These are phyloP conservation scores for Xylaria sp. DNA, from an alignment of 2,329 filamentous ascomycete genomes.

Conservation along the genomic window DNA sequence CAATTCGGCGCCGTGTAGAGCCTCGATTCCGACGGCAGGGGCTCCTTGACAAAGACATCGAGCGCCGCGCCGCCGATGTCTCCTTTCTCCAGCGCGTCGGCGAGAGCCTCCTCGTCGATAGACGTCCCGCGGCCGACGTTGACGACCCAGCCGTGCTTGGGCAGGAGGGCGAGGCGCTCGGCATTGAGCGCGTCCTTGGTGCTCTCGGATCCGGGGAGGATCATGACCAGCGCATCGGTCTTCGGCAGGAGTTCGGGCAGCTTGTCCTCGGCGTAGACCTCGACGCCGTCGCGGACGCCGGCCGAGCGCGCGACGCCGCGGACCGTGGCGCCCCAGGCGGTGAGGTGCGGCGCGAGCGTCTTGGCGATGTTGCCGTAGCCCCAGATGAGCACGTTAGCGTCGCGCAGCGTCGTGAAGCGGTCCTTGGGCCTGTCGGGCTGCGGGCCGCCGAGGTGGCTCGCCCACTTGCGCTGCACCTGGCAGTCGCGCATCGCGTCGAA, in stretches of 20 bases:
- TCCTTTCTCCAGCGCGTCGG: constrained; percentile 56
- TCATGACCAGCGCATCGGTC: constrained; percentile 76
- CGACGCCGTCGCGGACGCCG: constrained; percentile 68
- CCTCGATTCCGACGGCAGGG: constrained; percentile 52
- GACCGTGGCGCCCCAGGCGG: constrained; percentile 67
- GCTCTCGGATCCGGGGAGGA: constrained; percentile 67
- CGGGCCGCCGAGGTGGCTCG: constrained; percentile 69
- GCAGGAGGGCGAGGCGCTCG: constrained; percentile 63
- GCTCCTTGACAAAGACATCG: constrained; percentile 58
- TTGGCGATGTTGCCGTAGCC: constrained; percentile 76
- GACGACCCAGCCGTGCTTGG: constrained; percentile 67
- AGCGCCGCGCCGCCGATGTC: constrained; percentile 61
- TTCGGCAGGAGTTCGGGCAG: constrained; percentile 64
- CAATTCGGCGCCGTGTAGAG: constrained; percentile 65
- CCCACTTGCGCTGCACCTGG: constrained; percentile 68
- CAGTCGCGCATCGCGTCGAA: constrained; percentile 73
- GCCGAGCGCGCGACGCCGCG: constrained; percentile 65
- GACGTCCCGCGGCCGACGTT: constrained; percentile 64
- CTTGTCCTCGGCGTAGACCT: constrained; percentile 66
- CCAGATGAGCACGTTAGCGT: constrained; percentile 70
- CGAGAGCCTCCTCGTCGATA: constrained; percentile 62
- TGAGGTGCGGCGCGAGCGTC: constrained; percentile 65
- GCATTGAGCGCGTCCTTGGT: constrained; percentile 66
- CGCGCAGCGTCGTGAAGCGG: constrained; percentile 68
- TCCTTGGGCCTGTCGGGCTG: constrained; percentile 68